Percentiles rank a stretch among this genome's conserved stretches.
Conservation (phyloP, 495 filamentous ascomycete species). For the Lineolata rhizophorae region DNA sequence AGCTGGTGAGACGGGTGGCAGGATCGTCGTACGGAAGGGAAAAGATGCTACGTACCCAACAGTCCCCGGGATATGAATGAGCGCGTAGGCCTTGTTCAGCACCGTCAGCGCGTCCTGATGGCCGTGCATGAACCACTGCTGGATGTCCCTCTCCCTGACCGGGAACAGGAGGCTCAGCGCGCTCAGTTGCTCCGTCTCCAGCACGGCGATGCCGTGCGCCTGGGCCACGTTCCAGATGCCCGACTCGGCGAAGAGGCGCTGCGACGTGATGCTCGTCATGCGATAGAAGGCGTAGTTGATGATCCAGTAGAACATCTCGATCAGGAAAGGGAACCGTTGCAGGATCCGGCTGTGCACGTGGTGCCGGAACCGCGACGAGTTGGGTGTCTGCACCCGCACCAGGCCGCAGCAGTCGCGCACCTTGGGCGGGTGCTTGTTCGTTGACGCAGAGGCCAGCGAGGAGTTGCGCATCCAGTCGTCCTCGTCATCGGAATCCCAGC, state of each 20-base stretch:
- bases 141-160: constrained; percentile 29
- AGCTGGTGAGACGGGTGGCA: too few species aligned
- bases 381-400: constrained; percentile 25
- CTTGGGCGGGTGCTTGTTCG: constrained; percentile 24
- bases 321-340: constrained; percentile 12
- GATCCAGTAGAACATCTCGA: constrained; percentile 16
- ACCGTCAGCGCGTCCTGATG: constrained; percentile 32
- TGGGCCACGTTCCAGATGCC: constrained; percentile 46
- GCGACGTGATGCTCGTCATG: constrained; percentile 34
- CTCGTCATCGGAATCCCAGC: too few species aligned
- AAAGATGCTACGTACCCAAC: constrained; percentile 27
- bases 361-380: constrained; percentile 32
- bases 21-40: not conserved
- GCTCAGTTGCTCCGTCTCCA: constrained; percentile 37
- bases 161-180: constrained; percentile 32
- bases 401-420: constrained; percentile 24
- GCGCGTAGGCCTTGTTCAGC: constrained; percentile 38
- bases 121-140: constrained; percentile 35
- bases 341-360: constrained; percentile 32
- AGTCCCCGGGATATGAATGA: constrained; percentile 46
- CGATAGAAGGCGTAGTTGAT: constrained; percentile 44
- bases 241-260: constrained; percentile 30
- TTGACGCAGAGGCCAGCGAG: constrained; percentile 5
- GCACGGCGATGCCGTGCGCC: constrained; percentile 35
- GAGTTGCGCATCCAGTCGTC: too few species aligned